Percentiles rank a stretch among this genome's conserved stretches.
phyloP scores from a whole-genome alignment of 495 filamentous ascomycete species.

The Penicillium canescens region DNA sequence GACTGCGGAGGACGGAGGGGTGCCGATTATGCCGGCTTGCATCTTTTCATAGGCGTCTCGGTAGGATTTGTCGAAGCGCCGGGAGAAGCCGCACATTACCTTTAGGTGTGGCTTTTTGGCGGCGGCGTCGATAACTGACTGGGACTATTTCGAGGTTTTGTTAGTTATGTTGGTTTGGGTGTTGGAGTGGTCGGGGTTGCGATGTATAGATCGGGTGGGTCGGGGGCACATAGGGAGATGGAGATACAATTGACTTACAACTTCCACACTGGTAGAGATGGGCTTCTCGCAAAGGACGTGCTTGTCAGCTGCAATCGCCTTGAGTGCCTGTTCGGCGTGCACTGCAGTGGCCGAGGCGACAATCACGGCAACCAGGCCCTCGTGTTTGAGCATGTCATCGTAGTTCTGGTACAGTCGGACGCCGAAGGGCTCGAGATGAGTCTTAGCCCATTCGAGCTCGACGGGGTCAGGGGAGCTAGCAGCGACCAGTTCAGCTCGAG shows the following conservation, averaged over 20 bases:
- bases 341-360: constrained; percentile 54
- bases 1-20: constrained; percentile 52
- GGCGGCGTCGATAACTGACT: constrained; percentile 53
- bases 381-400: constrained; percentile 56
- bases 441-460: constrained; percentile 53
- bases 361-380: constrained; percentile 54
- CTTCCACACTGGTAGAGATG: constrained; percentile 48
- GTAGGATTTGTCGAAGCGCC: constrained; percentile 59
- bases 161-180: not conserved
- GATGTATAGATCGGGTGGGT: not conserved
- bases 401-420: constrained; percentile 52
- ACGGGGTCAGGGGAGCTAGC: constrained; percentile 48
- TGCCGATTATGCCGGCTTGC: constrained; percentile 48
- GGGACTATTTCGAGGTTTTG: constrained; percentile 37
- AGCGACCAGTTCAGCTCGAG: constrained; percentile 54
- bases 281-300: constrained; percentile 62
- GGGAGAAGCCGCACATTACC: constrained; percentile 61
- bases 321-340: constrained; percentile 57
- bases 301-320: constrained; percentile 52
- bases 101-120: constrained; percentile 39
- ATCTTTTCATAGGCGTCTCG: constrained; percentile 50
- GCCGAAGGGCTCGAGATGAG: constrained; percentile 47
- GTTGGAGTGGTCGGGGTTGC: not conserved
- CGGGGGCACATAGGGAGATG: too few species aligned
- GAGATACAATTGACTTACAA: constrained; percentile 37